Evolutionary conservation across 176 grass and related monocot species (phyloP), one percentile per base, ranked within the genome.

Genomic region (Triticum timopheevii): DNA sequence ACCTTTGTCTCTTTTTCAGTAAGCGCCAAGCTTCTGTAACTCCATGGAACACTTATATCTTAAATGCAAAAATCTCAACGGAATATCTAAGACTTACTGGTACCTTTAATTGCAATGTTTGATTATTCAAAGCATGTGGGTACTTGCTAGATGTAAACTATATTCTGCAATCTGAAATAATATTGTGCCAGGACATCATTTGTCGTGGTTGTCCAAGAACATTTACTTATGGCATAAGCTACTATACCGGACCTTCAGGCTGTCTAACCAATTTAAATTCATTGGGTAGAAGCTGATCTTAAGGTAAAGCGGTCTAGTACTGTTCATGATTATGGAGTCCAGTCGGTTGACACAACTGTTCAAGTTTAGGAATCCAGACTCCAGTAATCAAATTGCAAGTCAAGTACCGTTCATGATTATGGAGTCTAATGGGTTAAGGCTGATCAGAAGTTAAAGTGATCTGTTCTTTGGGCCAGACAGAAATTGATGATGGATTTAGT

Each of bases 371-470:
- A 73, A 73, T 49, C 45, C 6, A 74, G 7, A 72, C 42, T 47
- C 44, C 7, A 74, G 7, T 74, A 24, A 74, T 25, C 71, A 74
- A 74, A 47, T 47, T 47, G 40, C 72, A 50, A 76, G 24, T 17
- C 42, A 49, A 50, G 8, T 62, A 62, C 59, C 24, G 61, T 62
- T 62, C 61, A 62, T 62, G 61, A 62, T 24, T 10, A 23, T 23
- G 22, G 59, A 24, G 3, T 17, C 42, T 45, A 80, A 40, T 25
- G n/a, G 35, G 8, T 44, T 64, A 15, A 62, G 40, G 35, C 35
- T 80, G 77, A 64, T 64, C n/a, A 7, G 35, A 28, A 44, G 59
- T 59, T 80, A 64, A 62, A 79, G 15, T 80, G 77, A 24, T 75
- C 72, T 28, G 40, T 78, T 61, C 31, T 61, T 79, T 38, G 13